Evolutionary conservation across 2,329 filamentous ascomycete species (phyloP).

Genomic region (Cladosporium sp.): DNA sequence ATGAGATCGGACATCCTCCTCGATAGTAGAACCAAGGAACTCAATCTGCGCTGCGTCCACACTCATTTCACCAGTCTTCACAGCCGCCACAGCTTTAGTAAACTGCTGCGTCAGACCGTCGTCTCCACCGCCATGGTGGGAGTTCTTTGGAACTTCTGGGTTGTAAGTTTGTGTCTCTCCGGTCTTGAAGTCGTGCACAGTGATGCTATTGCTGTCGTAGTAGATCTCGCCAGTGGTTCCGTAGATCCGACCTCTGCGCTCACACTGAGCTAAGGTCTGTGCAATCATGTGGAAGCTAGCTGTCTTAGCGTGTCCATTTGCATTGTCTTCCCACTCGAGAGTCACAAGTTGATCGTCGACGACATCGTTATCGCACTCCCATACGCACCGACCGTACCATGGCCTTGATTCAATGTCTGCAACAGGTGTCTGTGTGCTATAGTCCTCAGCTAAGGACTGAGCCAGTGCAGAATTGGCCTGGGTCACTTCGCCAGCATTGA

Average conservation of each 20-base stretch:
- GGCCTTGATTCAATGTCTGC: conserved; percentile 47
- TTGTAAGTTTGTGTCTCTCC: conserved; percentile 52
- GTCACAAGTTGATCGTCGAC: conserved; percentile 90
- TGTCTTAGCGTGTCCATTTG: conserved; percentile 63
- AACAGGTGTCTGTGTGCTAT: conserved; percentile 45
- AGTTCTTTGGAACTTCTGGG: conserved; percentile 52
- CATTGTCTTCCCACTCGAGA: conserved; percentile 78
- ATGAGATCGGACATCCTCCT: conserved; percentile 85
- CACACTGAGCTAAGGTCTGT: conserved; percentile 79
- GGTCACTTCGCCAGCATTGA: conserved; percentile 41
- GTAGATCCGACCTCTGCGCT: conserved; percentile 80
- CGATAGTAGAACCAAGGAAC: conserved; percentile 75
- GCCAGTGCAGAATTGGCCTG: conserved; percentile 52
- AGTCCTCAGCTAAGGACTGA: conserved; percentile 50
- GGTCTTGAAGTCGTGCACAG: conserved; percentile 66
- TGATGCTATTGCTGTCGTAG: conserved; percentile 76
- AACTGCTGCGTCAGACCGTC: conserved; percentile 77
- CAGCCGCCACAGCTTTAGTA: conserved; percentile 72
- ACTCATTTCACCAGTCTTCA: conserved; percentile 65
- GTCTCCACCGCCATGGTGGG: conserved; percentile 70
- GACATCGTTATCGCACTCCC: conserved; percentile 87
- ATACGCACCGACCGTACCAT: conserved; percentile 95
- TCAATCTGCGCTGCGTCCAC: conserved; percentile 68
- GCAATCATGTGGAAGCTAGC: conserved; percentile 93
- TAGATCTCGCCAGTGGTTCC: conserved; percentile 80